Base-by-base conservation (phyloP, 2,329 filamentous ascomycete genomes). In the Trichophyton rubrum region DNA sequence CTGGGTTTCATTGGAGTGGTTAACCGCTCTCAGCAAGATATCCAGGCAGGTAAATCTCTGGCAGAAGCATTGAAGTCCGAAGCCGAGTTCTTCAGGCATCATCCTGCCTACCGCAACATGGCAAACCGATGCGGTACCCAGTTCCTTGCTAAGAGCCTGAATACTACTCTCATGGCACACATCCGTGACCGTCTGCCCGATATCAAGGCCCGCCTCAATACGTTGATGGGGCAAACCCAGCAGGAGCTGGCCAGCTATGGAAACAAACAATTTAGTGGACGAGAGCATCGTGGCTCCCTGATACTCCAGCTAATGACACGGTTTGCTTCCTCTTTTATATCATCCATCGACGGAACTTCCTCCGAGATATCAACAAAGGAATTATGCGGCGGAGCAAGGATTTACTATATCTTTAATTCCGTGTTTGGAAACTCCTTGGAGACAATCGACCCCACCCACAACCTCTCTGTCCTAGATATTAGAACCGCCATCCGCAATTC, bases 361-460 rank as follows among this genome's bases (percentile, higher is more conserved):
- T 96, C 91, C 13, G 92, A 99, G 71, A 99, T 99, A 64, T 97
- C 93, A 17, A 99, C 93, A 41, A 97, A 99, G 75, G 93, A 97
- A 75, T 84, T 97, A 9, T 96, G 91, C 68, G 91, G 91, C 70
- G 91, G 91, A 71, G 91, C 91, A 55, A 85, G 92, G 62, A 96
- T 97, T 70, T 97, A 97, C 78, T 96, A 97, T 76, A 96, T 97
- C 67, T 97, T 96, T 81, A 97, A 97, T 77, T 96, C 91, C 3
- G 92, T 97, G 49, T 99, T 97, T 74, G 93, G 93, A 62, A 96
- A 92, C 74, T 95, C 92, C 20, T 80, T 99, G 58, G 93, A 99
- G 73, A 88, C 90, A 22, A 96, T 99, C 67, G 92, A 99, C 68
- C 93, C 93, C 3, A 99, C 92, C 1, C 89, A 87, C 56, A 99